Evolutionary conservation across 805 yeast genomes (phyloP).

Genomic region (Lipomyces lipofer): DNA sequence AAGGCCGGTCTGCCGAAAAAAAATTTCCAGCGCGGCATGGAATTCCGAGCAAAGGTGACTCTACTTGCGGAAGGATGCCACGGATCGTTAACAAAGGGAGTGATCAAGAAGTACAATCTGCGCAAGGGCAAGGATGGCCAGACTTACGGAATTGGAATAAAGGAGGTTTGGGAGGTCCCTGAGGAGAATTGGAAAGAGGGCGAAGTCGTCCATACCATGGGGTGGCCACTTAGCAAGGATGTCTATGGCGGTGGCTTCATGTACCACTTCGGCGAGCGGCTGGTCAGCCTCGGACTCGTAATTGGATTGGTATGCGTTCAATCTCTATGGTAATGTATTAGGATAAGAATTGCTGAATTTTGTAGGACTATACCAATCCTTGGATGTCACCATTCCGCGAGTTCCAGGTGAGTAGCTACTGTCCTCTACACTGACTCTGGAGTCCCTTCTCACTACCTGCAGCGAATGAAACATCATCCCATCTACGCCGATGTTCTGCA

Average conservation of each 20-base stretch:
- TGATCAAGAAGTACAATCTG: conserved; percentile 65
- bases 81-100: conserved; percentile 84
- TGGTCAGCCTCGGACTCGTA: conserved; percentile 91
- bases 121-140: conserved; percentile 65
- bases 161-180: conserved; percentile 95
- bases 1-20: conserved; percentile 75
- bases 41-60: conserved; percentile 85
- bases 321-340: no score
- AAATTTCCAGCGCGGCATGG: conserved; percentile 95
- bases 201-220: conserved; percentile 80
- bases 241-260: conserved; percentile 96
- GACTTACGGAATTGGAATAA: conserved; percentile 93
- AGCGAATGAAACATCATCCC: conserved; percentile 86
- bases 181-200: conserved; percentile 82
- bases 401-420: no score
- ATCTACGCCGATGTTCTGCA: conserved; percentile 68
- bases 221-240: conserved; percentile 72
- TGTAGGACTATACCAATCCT: conserved; percentile 84
- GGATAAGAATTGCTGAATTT: background rate
- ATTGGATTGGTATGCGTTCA: no score
- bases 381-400: conserved; percentile 94
- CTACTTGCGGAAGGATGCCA: conserved; percentile 98
- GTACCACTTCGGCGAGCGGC: conserved; percentile 93
- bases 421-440: no score
- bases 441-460: no score